Percentiles rank a stretch among this genome's conserved stretches.
phyloP scores from a whole-genome alignment of 1,139 yeast species.

The Candida sp. region DNA sequence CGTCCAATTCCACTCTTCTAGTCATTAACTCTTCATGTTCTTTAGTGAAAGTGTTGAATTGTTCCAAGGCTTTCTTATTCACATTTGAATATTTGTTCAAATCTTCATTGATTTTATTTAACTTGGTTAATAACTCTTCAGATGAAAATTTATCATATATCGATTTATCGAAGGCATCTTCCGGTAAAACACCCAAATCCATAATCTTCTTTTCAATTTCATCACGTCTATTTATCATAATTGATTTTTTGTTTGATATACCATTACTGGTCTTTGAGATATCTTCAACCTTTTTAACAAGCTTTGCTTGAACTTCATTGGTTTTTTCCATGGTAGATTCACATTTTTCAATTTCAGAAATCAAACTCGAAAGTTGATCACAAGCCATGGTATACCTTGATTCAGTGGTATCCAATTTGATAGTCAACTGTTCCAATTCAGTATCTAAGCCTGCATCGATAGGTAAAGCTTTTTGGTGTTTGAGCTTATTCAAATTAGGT shows the following conservation, averaged over 20 bases:
- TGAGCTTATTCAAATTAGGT: constrained; percentile 32
- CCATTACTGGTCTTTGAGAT: constrained; percentile 67
- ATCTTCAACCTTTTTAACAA: constrained; percentile 57
- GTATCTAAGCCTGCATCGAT: constrained; percentile 15
- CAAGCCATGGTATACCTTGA: constrained; percentile 13
- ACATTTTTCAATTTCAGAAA: constrained; percentile 30
- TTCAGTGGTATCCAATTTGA: constrained; percentile 21
- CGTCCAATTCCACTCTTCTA: constrained; percentile 68
- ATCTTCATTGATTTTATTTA: constrained; percentile 56
- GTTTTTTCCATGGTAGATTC: constrained; percentile 45
- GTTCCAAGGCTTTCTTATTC: constrained; percentile 89
- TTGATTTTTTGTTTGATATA: constrained; percentile 59
- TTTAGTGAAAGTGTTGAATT: constrained; percentile 67
- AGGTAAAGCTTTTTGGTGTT: constrained; percentile 3
- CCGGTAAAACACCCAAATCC: constrained; percentile 85
- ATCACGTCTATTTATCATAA: constrained; percentile 60
- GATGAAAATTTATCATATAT: constrained; percentile 45
- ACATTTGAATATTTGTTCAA: constrained; percentile 71
- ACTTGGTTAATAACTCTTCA: constrained; percentile 50
- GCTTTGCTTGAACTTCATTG: constrained; percentile 53
- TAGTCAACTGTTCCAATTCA: constrained; percentile 18
- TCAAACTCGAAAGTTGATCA: constrained; percentile 21
- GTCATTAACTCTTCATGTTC: constrained; percentile 65
- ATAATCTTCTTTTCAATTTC: constrained; percentile 73
- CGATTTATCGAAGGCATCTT: constrained; percentile 61